phyloP scores from a whole-genome alignment of 371 early-diverging fungal species.

The Mucor piriformis region DNA sequence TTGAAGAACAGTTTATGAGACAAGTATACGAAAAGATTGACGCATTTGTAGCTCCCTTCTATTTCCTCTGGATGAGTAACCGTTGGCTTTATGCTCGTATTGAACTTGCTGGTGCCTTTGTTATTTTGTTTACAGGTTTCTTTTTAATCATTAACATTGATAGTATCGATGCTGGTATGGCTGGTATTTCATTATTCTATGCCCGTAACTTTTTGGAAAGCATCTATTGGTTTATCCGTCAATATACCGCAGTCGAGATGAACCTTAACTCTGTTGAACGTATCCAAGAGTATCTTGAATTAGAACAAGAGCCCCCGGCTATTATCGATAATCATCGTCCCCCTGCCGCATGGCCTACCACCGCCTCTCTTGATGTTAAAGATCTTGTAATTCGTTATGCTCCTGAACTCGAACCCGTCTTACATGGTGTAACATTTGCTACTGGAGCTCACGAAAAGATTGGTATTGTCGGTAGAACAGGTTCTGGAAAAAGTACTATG shows the following conservation, averaged over 20 bases:
- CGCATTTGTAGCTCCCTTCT: slow-evolving; percentile 74
- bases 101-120: slow-evolving; percentile 69
- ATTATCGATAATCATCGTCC: slow-evolving; percentile 45
- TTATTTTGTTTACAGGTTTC: slow-evolving; percentile 69
- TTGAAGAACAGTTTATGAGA: slow-evolving; percentile 60
- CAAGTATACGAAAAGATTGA: slow-evolving; percentile 63
- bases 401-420: slow-evolving; percentile 65
- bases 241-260: slow-evolving; percentile 81
- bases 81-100: slow-evolving; percentile 82
- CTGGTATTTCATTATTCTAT: slow-evolving; percentile 82
- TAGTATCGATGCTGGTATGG: slow-evolving; percentile 76
- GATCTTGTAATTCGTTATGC: slow-evolving; percentile 70
- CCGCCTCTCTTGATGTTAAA: slow-evolving; percentile 67
- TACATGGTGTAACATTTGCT: slow-evolving; percentile 66
- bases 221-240: slow-evolving; percentile 50
- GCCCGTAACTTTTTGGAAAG: slow-evolving; percentile 66
- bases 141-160: slow-evolving; percentile 57
- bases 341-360: slow-evolving; percentile 76
- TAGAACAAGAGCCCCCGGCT: slow-evolving; percentile 73
- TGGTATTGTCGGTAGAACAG: slow-evolving; percentile 80
- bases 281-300: slow-evolving; percentile 73
- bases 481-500: slow-evolving; percentile 81
- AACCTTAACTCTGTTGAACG: slow-evolving; percentile 85
- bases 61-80: slow-evolving; percentile 82
- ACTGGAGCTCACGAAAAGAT: slow-evolving; percentile 73